Evolutionary conservation across 495 filamentous ascomycete genomes (phyloP), one percentile per base, ranked within the genome.

Genomic region (Parathielavia hyrcaniae): DNA sequence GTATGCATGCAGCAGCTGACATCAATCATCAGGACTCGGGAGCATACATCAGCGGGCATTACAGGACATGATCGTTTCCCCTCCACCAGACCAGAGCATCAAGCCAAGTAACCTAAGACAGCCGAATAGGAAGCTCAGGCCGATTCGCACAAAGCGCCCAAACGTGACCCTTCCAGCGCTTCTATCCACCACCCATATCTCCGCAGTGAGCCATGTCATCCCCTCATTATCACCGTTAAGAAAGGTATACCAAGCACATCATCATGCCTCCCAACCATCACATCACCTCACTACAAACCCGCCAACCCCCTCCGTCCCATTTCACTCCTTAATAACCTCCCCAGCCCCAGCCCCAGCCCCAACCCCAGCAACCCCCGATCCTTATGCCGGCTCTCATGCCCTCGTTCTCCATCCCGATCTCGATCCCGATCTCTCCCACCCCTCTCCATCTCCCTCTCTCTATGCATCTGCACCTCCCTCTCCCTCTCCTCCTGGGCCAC

Each of bases 281-380:
- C 23, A 4, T 4, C 12, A 10, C 34, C 26, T 9, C 35, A n/a
- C 41, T 9, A 12, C 13, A 35, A 23, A 13, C 30, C 47, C 20
- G 12, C 35, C 11, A 30, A 36, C n/a, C 22, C 12, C 14, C 19
- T 12, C 39, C 16, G 23, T 5, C 20, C 46, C 20, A 10, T 4
- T 19, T 57, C 48, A 68, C 59, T 69, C 67, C 62, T 34, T 61
- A 16, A 71, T 69, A 38, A 50, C 54, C 35, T 69, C 67, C 19
- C 34, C 49, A 19, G 30, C n/a, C n/a, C n/a, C n/a, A n/a, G n/a
- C n/a, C n/a, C n/a, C n/a, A n/a, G n/a, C n/a, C n/a, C n/a, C n/a
- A n/a, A n/a, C n/a, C n/a, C n/a, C n/a, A n/a, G n/a, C n/a, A n/a
- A n/a, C n/a, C n/a, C n/a, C 56, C 69, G 65, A 53, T 72, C 74